A percentile compares a stretch with the other conserved stretches of the same genome.
Evolutionary conservation across 2,329 filamentous ascomycete genomes (phyloP).

Genomic region (Fusarium stilboides): DNA sequence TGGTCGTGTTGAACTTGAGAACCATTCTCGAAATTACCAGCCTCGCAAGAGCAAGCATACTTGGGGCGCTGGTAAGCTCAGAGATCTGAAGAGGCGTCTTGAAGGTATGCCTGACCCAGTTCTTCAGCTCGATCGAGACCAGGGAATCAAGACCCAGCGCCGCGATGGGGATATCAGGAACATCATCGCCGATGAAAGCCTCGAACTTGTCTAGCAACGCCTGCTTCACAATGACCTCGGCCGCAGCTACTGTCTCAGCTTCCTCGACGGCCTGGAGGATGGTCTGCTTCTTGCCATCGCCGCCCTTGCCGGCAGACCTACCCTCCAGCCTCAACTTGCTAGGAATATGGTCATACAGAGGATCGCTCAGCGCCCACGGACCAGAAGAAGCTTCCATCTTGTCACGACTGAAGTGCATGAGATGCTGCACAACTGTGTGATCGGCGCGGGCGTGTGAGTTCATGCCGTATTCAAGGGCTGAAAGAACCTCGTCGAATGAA

Average conservation of each 20-base stretch:
- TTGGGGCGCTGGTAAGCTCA: slow-evolving; percentile 7
- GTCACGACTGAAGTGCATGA: slow-evolving; percentile 17
- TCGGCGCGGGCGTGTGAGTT: neutral
- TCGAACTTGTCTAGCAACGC: slow-evolving; percentile 11
- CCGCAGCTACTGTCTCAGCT: neutral
- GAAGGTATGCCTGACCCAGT: slow-evolving; percentile 16
- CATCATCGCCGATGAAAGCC: slow-evolving; percentile 8
- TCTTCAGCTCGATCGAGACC: slow-evolving; percentile 16
- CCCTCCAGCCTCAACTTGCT: slow-evolving; percentile 2
- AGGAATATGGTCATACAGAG: slow-evolving; percentile 8
- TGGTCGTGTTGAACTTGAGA: neutral
- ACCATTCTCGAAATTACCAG: slow-evolving; percentile 5
- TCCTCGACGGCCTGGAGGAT: slow-evolving; percentile 12
- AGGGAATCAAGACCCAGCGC: slow-evolving; percentile 7
- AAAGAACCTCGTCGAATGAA: slow-evolving; percentile 6
- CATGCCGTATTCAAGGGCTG: slow-evolving; percentile 3
- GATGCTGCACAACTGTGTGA: neutral
- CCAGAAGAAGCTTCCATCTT: slow-evolving; percentile 4
- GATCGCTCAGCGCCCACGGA: slow-evolving; percentile 7
- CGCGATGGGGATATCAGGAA: slow-evolving; percentile 7
- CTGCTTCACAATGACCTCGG: neutral
- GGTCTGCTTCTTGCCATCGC: slow-evolving; percentile 8
- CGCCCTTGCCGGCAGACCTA: neutral
- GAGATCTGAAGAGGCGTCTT: slow-evolving; percentile 12
- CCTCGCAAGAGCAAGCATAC: slow-evolving; percentile 7